Evolutionary conservation across 345 rosid genomes (phyloP).

Genomic region (Passiflora organensis): DNA sequence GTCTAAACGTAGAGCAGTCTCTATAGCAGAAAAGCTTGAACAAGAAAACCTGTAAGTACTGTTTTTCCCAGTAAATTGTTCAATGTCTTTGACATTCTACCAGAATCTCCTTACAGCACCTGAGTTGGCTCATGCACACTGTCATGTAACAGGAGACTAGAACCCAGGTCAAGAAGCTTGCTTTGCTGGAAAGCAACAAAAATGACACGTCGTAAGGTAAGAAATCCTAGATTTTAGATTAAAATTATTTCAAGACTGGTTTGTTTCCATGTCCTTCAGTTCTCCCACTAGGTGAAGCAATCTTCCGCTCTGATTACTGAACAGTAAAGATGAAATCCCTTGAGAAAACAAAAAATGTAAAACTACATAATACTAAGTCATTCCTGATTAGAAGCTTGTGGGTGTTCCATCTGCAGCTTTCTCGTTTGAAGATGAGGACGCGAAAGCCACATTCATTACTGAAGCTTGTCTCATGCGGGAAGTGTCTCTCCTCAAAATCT

Average conservation of each 20-base stretch:
- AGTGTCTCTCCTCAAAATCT: slow-evolving; percentile 56
- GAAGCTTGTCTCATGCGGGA: slow-evolving; percentile 71
- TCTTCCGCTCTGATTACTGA: too few relatives aligned
- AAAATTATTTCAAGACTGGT: too few relatives aligned
- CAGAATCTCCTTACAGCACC: too few relatives aligned
- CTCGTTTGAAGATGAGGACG: slow-evolving; percentile 52
- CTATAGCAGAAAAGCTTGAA: slow-evolving; percentile 90
- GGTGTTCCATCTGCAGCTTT: slow-evolving; percentile 38
- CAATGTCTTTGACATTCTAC: too few relatives aligned
- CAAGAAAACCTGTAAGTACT: slow-evolving; percentile 82
- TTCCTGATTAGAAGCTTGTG: neutral
- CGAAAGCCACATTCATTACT: slow-evolving; percentile 55
- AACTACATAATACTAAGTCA: too few relatives aligned
- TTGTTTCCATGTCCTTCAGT: too few relatives aligned
- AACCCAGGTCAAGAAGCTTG: slow-evolving; percentile 79
- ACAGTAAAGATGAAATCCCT: too few relatives aligned
- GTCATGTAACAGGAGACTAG: slow-evolving; percentile 65
- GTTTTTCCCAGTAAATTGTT: too few relatives aligned
- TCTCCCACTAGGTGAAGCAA: too few relatives aligned
- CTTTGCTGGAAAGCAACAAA: slow-evolving; percentile 82
- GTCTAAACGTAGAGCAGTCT: slow-evolving; percentile 84
- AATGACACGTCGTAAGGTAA: slow-evolving; percentile 70
- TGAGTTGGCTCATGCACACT: slow-evolving; percentile 11
- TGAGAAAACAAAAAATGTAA: too few relatives aligned
- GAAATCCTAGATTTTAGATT: neutral